These are phyloP conservation scores for Lecanosticta acicola DNA, from an alignment of 2,329 filamentous ascomycete species.

Conservation along the genomic window DNA sequence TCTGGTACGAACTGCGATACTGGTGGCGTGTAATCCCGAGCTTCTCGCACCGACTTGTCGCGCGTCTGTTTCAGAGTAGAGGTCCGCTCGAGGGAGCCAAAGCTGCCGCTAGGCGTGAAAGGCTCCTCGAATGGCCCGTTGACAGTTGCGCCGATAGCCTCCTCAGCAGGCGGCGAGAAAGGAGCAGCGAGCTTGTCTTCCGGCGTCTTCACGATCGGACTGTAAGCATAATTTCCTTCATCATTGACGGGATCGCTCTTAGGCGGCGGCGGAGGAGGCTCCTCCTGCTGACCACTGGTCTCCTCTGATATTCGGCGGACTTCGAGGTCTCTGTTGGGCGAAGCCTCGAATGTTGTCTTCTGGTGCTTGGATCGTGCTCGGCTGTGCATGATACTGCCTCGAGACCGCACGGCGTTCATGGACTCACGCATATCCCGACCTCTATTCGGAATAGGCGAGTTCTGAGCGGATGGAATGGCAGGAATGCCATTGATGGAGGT, in stretches of 20 bases:
- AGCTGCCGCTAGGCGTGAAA: conserved; percentile 15
- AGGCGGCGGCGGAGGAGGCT: conserved; percentile 31
- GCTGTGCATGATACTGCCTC: conserved; percentile 44
- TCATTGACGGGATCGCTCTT: conserved; percentile 11
- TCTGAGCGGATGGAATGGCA: conserved; percentile 72
- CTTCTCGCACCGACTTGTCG: conserved; percentile 14
- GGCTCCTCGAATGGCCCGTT: conserved; percentile 33
- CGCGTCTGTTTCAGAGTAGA: conserved; percentile 11
- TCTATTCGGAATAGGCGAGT: conserved; percentile 76
- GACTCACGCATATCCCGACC: conserved; percentile 81
- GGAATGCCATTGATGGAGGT: conserved; percentile 75
- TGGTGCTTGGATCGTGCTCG: conserved; percentile 25
- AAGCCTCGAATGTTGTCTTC: conserved; percentile 46
- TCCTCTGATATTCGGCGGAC: conserved; percentile 59
- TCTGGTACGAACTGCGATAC: conserved; percentile 42
- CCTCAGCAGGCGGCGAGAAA: conserved; percentile 23
- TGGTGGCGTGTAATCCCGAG: conserved; percentile 34
- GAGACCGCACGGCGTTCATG: conserved; percentile 62
- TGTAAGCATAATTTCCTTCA: conserved; percentile 31
- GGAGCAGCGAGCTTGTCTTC: conserved; percentile 56
- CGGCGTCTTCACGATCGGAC: conserved; percentile 53
- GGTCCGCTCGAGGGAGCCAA: conserved; percentile 9
- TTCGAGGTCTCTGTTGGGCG: conserved; percentile 52
- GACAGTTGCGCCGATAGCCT: conserved; percentile 28
- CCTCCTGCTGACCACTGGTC: conserved; percentile 38